Percentiles rank a stretch among this genome's conserved stretches.
These are phyloP conservation scores for Rhamnella rubrinervis DNA, from an alignment of 331 rosid genomes.

Conservation along the genomic window DNA sequence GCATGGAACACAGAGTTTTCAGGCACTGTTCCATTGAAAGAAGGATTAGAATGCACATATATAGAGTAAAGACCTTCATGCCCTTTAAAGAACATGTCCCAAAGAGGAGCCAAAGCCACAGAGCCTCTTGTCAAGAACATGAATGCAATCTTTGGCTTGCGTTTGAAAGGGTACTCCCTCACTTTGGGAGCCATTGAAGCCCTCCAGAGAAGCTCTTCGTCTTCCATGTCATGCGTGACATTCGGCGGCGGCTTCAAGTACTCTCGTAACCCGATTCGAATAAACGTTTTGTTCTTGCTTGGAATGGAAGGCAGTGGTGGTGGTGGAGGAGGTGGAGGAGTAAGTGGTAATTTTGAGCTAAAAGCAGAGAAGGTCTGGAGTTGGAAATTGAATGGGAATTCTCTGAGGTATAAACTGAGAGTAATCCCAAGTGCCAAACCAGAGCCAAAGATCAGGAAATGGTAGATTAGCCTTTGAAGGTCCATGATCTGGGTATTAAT, in stretches of 20 bases:
- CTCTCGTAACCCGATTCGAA: constrained; percentile 29
- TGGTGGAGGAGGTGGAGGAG: constrained; percentile 3
- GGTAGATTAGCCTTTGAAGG: constrained; percentile 34
- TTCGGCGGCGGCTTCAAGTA: constrained; percentile 32
- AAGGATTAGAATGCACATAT: constrained; percentile 62
- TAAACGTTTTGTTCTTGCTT: neutral
- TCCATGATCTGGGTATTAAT: constrained; percentile 12
- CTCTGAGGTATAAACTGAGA: constrained; percentile 38
- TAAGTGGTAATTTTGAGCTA: neutral
- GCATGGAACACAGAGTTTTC: constrained; percentile 48
- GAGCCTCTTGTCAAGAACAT: constrained; percentile 66
- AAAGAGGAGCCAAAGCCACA: constrained; percentile 56
- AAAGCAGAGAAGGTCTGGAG: neutral
- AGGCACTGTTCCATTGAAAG: constrained; percentile 41
- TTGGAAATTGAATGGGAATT: constrained; percentile 18
- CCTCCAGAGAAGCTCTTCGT: constrained; percentile 67
- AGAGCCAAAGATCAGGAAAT: constrained; percentile 40
- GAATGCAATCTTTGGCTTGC: constrained; percentile 66
- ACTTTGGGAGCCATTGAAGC: constrained; percentile 50
- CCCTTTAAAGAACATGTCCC: constrained; percentile 76
- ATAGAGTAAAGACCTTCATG: constrained; percentile 54
- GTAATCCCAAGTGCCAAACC: constrained; percentile 66
- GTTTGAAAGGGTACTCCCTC: constrained; percentile 30
- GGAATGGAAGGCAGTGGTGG: neutral
- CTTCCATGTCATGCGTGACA: constrained; percentile 63